phyloP scores from a whole-genome alignment of 2,329 filamentous ascomycete species.

The Penicillium sp. region DNA sequence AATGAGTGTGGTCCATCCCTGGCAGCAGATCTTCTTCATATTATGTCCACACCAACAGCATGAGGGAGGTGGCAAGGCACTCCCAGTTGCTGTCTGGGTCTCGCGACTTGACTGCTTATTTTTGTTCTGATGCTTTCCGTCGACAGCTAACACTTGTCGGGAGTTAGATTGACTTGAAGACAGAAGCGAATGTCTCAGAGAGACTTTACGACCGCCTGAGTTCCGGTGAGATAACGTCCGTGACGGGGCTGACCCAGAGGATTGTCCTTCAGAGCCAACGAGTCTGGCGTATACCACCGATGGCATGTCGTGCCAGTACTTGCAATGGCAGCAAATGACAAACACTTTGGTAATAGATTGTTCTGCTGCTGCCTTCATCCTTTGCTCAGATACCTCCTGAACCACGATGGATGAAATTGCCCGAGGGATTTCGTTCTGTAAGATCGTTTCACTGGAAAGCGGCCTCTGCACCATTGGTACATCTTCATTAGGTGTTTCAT shows the following conservation, averaged over 20 bases:
- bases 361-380: constrained; percentile 12
- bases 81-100: neutral
- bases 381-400: constrained; percentile 13
- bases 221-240: constrained; percentile 9
- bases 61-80: constrained; percentile 46
- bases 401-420: constrained; percentile 5
- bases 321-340: constrained; percentile 45
- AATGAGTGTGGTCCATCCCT: constrained; percentile 66
- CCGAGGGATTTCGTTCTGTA: neutral
- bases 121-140: neutral
- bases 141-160: neutral
- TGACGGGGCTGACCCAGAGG: constrained; percentile 3
- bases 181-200: constrained; percentile 6
- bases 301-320: constrained; percentile 45
- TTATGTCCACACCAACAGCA: constrained; percentile 72
- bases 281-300: constrained; percentile 39
- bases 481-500: neutral
- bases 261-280: constrained; percentile 24
- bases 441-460: neutral
- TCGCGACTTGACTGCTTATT: neutral
- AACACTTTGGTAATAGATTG: constrained; percentile 39
- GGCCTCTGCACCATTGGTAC: neutral
- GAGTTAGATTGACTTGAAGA: neutral
- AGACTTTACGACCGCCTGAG: neutral
- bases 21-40: constrained; percentile 68